Evolutionary conservation across 2,329 filamentous ascomycete genomes (phyloP).

Genomic region (Pseudonectria foliicola): DNA sequence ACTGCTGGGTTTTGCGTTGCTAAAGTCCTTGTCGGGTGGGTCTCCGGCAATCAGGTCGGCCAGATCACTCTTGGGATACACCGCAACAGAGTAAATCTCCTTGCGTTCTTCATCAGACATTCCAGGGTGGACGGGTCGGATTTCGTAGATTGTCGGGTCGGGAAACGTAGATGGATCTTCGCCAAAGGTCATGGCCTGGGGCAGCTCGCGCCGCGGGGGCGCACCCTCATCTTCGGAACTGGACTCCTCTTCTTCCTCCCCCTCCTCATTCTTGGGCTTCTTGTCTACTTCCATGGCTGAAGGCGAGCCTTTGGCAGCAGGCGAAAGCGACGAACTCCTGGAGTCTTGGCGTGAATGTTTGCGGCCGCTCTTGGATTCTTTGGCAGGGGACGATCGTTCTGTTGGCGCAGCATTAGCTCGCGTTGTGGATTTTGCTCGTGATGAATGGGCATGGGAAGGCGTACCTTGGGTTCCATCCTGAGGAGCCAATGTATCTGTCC

Average conservation of each 20-base stretch:
- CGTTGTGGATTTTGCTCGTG: neutral
- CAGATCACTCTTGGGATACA: conserved; percentile 75
- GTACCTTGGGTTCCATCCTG: conserved; percentile 35
- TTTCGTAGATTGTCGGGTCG: conserved; percentile 92
- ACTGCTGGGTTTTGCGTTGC: conserved; percentile 83
- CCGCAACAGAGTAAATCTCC: conserved; percentile 78
- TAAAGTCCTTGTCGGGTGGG: conserved; percentile 92
- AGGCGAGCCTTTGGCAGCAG: conserved; percentile 43
- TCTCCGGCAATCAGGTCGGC: conserved; percentile 80
- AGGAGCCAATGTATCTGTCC: conserved; percentile 49
- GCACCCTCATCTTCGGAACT: conserved; percentile 54
- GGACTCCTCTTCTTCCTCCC: conserved; percentile 34
- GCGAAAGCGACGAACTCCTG: conserved; percentile 53
- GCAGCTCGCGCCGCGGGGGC: conserved; percentile 56
- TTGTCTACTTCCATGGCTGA: conserved; percentile 54
- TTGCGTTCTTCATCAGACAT: conserved; percentile 84
- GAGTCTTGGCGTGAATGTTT: conserved; percentile 49
- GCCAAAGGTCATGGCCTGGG: conserved; percentile 82
- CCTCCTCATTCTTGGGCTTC: conserved; percentile 36
- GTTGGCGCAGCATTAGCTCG: conserved; percentile 10
- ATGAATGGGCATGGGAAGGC: conserved; percentile 8
- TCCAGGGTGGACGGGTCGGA: conserved; percentile 62
- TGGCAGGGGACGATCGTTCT: conserved; percentile 49
- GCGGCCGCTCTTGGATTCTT: conserved; percentile 40
- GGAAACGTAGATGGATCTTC: conserved; percentile 85